Evolutionary conservation across 768 basidiomycete species (phyloP).

Genomic region (Phanerodontia chrysosporium): DNA sequence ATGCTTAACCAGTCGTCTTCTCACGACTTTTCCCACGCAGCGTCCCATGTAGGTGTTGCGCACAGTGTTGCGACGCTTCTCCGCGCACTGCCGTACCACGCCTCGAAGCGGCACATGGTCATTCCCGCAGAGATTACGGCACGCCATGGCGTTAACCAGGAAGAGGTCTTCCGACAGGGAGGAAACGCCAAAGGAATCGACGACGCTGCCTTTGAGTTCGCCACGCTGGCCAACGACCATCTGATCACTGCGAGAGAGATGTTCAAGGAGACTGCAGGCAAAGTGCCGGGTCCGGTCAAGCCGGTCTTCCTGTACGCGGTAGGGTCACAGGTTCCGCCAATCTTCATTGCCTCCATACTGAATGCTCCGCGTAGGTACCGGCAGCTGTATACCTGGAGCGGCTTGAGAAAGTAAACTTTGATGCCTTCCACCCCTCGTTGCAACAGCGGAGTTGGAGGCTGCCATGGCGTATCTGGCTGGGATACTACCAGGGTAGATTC

Average conservation of each 20-base stretch:
- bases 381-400: slow-evolving; percentile 57
- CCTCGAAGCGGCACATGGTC: slow-evolving; percentile 62
- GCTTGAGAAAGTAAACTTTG: slow-evolving; percentile 67
- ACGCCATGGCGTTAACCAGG: slow-evolving; percentile 71
- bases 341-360: slow-evolving; percentile 1
- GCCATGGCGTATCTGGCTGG: slow-evolving; percentile 66
- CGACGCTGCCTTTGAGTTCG: slow-evolving; percentile 82
- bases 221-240: slow-evolving; percentile 77
- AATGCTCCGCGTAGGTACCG: slow-evolving; percentile 48
- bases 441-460: slow-evolving; percentile 72
- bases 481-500: slow-evolving; percentile 40
- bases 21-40: slow-evolving; percentile 61
- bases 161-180: slow-evolving; percentile 68
- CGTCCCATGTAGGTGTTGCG: slow-evolving; percentile 76
- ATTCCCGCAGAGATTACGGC: slow-evolving; percentile 83
- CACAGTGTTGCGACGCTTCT: slow-evolving; percentile 69
- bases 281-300: slow-evolving; percentile 55
- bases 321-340: slow-evolving; percentile 28
- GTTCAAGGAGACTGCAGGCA: slow-evolving; percentile 49
- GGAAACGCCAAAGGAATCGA: slow-evolving; percentile 53
- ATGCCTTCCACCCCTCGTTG: slow-evolving; percentile 62
- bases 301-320: slow-evolving; percentile 73
- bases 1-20: slow-evolving; percentile 54
- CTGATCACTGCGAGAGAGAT: slow-evolving; percentile 68
- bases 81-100: slow-evolving; percentile 75